Conservation (phyloP, 2,329 filamentous ascomycete genomes). For the Fusarium keratoplasticum region DNA sequence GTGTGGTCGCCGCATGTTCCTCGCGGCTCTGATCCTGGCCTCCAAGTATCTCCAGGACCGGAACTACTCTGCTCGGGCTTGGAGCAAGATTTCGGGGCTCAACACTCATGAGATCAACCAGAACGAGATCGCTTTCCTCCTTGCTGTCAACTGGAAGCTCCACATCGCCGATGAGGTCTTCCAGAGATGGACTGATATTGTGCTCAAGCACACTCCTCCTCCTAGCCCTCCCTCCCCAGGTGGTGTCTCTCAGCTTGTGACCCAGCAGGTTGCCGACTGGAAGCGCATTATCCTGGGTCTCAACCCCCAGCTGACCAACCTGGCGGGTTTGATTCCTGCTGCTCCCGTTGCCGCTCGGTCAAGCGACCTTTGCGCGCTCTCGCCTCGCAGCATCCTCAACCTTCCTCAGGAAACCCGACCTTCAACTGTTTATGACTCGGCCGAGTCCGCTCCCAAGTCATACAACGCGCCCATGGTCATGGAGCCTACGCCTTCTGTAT, state of each 20-base stretch:
- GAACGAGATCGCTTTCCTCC: slow-evolving; percentile 92
- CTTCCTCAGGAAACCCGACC: slow-evolving; percentile 52
- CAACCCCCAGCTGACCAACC: slow-evolving; percentile 68
- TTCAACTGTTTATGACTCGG: slow-evolving; percentile 51
- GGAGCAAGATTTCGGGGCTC: slow-evolving; percentile 99
- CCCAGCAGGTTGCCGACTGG: slow-evolving; percentile 66
- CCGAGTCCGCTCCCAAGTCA: slow-evolving; percentile 55
- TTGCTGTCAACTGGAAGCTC: slow-evolving; percentile 92
- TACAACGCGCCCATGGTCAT: slow-evolving; percentile 58
- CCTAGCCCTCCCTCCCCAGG: slow-evolving; percentile 68
- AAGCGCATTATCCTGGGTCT: slow-evolving; percentile 68
- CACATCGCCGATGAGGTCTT: slow-evolving; percentile 92
- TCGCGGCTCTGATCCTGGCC: slow-evolving; percentile 92
- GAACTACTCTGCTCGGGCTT: slow-evolving; percentile 96
- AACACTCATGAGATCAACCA: slow-evolving; percentile 94
- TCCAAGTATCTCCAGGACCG: slow-evolving; percentile 98
- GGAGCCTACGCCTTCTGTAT: slow-evolving; percentile 59
- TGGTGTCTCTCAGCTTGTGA: slow-evolving; percentile 54
- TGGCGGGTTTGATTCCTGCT: slow-evolving; percentile 62
- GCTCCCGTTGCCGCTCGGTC: slow-evolving; percentile 45
- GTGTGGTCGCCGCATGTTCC: slow-evolving; percentile 97
- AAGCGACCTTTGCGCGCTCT: slow-evolving; percentile 52
- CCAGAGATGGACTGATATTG: slow-evolving; percentile 93
- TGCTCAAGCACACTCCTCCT: slow-evolving; percentile 86
- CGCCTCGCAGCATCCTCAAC: slow-evolving; percentile 59